Evolutionary conservation across 805 yeast species (phyloP), one percentile per base, ranked within the genome.

Genomic region (Barnettozyma pratensis): DNA sequence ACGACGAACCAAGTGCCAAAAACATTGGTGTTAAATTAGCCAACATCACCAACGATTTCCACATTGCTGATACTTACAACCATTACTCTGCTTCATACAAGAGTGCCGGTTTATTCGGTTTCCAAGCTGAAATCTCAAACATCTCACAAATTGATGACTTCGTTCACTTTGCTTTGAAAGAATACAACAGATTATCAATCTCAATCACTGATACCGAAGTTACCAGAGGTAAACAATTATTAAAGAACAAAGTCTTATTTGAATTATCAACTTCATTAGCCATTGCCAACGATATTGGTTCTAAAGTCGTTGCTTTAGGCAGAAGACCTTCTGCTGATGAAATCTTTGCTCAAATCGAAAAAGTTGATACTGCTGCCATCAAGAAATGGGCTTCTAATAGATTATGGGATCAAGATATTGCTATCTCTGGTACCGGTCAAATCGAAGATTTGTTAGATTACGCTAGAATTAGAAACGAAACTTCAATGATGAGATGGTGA

Each of bases 401-500:
- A 70, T 75, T 87, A 68, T 87, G 89, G 87, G 95, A 87, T 72
- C 86, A 79, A 69, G 96, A 87, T 71, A 74, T 87, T 63, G 95
- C 88, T 59, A 73, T 87, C 61, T 77, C 92, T 51, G 94, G 86
- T 70, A 79, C 87, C 55, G 96, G 96, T 70, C 87, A 83, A 74
- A 85, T 85, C 72, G 96, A 87, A 77, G 88, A 75, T 57, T 74
- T 87, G 70, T 74, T 86, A 66, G 96, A 87, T 70, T 87, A 87
- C 81, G 76, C 74, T 80, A 83, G 92, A 81, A 73, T 81, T 69
- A 85, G 96, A 83, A 84, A 83, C 72, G 91, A 85, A 64, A 87
- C 87, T 90, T 80, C 94, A 63, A 79, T 85, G 87, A 75, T 85
- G 83, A 86, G 95, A 85, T 80, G 85, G 85, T 80, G 67, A 57